A percentile compares a stretch with the other conserved stretches of the same genome.
Evolutionary conservation across 2,329 filamentous ascomycete genomes (phyloP).

Genomic region (Claviceps africana): DNA sequence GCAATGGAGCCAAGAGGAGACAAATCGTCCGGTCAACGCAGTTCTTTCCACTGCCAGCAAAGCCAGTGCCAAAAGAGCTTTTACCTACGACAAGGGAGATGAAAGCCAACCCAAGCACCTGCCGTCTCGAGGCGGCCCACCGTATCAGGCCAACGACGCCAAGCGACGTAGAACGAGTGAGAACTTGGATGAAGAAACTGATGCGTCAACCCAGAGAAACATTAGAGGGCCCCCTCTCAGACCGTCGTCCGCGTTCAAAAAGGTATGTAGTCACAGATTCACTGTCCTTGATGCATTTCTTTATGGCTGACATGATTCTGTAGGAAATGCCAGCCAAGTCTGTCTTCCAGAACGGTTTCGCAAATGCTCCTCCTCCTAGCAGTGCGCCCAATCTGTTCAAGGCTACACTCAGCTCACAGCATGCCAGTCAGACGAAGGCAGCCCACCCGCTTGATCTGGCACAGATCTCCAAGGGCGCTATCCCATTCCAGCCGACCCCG

Average conservation of each 20-base stretch:
- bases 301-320: neutral
- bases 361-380: slow-evolving; percentile 40
- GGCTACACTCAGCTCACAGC: slow-evolving; percentile 50
- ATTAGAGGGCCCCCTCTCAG: slow-evolving; percentile 76
- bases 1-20: slow-evolving; percentile 42
- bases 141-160: slow-evolving; percentile 54
- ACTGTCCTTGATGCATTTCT: neutral
- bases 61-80: slow-evolving; percentile 54
- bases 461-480: slow-evolving; percentile 77
- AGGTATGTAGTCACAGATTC: slow-evolving; percentile 35
- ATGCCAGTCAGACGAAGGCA: slow-evolving; percentile 48
- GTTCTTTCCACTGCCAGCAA: slow-evolving; percentile 45
- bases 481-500: slow-evolving; percentile 67
- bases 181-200: slow-evolving; percentile 49
- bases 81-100: slow-evolving; percentile 52
- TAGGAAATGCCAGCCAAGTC: slow-evolving; percentile 49
- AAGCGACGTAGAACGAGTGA: slow-evolving; percentile 74
- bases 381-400: slow-evolving; percentile 48
- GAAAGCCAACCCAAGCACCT: slow-evolving; percentile 31
- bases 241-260: slow-evolving; percentile 56
- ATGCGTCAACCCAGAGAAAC: slow-evolving; percentile 40
- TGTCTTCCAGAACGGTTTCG: slow-evolving; percentile 46
- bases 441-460: slow-evolving; percentile 67
- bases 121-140: slow-evolving; percentile 37
- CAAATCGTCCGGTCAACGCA: slow-evolving; percentile 45